Percentiles rank a stretch among this genome's conserved stretches.
Conservation (phyloP, 768 basidiomycete genomes). For the Auriscalpium microsporum region DNA sequence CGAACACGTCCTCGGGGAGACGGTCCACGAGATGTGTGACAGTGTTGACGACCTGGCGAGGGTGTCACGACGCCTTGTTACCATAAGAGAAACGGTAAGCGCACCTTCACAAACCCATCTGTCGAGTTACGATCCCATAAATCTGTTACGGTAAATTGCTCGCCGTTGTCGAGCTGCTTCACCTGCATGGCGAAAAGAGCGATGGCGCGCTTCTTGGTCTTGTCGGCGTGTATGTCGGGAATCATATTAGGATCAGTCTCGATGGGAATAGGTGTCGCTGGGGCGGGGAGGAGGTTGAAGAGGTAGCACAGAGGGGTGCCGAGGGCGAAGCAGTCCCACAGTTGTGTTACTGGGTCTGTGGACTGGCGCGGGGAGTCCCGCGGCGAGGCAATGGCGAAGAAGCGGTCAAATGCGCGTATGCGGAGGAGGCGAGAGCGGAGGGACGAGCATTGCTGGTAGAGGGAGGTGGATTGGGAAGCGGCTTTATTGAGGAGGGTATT, state of each 20-base stretch:
- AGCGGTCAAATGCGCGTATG: constrained; percentile 63
- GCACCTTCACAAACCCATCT: constrained; percentile 90
- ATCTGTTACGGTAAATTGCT: constrained; percentile 87
- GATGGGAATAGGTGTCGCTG: constrained; percentile 37
- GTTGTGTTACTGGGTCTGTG: constrained; percentile 87
- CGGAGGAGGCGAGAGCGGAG: constrained; percentile 71
- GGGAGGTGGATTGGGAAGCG: constrained; percentile 78
- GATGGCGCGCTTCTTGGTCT: constrained; percentile 83
- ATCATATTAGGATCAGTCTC: constrained; percentile 58
- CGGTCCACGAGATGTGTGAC: constrained; percentile 76
- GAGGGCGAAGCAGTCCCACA: constrained; percentile 90
- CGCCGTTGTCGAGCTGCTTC: constrained; percentile 59
- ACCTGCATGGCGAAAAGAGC: constrained; percentile 89
- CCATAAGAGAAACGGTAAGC: constrained; percentile 16
- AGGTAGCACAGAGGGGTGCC: constrained; percentile 94
- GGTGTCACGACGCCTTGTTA: constrained; percentile 5
- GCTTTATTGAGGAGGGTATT: constrained; percentile 89
- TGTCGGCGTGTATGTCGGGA: constrained; percentile 60
- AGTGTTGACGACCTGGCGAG: constrained; percentile 73
- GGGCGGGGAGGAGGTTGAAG: constrained; percentile 77
- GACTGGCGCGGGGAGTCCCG: constrained; percentile 59
- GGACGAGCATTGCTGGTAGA: constrained; percentile 86
- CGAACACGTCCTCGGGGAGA: constrained; percentile 61
- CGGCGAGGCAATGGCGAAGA: constrained; percentile 53
- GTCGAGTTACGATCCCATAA: constrained; percentile 86